Evolutionary conservation across 2,329 filamentous ascomycete genomes (phyloP), one percentile per base, ranked within the genome.

Genomic region (Sodiomyces alkalinus): DNA sequence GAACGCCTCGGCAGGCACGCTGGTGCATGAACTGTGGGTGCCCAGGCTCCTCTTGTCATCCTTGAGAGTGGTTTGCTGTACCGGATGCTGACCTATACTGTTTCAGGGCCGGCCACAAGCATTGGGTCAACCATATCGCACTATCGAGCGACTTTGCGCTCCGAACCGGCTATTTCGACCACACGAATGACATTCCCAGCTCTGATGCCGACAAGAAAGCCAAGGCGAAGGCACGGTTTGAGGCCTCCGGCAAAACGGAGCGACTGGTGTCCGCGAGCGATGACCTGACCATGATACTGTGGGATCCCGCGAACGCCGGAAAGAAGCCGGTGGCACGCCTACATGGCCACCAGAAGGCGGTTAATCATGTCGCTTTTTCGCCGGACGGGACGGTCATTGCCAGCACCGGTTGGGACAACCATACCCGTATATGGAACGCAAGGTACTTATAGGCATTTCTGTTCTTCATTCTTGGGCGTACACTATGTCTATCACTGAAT

Each of bases 201-300:
- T 71, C 71, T 0, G 70, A 74, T 1, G 76, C 80, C 38, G 81
- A 67, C 26, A 86, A 79, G 53, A 57, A 76, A 11, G 60, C 63
- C 6, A 82, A 82, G 48, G 86, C 90, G 0, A 78, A 74, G 49
- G 68, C 79, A 41, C 70, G 85, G 16, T 96, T 93, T 46, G 75
- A 90, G 42, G 82, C 85, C 47, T 85, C 85, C 2, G 82, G 83
- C 5, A 80, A 65, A 3, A 64, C 85, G 17, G 90, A 98, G 57
- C 71, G 81, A 17, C 57, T 96, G 4, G 80, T 92, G 3, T 92
- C 85, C 7, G 90, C 87, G 3, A 87, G 79, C 39, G 90, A 96
- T 47, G 90, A 98, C 51, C 92, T 86, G 51, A 93, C 86, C 5
- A 87, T 98, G 68, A 93, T 85, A 48, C 66, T 98, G 6, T 98